Base-by-base conservation (phyloP, 1,284 basidiomycete species). In the Tilletia caries region DNA sequence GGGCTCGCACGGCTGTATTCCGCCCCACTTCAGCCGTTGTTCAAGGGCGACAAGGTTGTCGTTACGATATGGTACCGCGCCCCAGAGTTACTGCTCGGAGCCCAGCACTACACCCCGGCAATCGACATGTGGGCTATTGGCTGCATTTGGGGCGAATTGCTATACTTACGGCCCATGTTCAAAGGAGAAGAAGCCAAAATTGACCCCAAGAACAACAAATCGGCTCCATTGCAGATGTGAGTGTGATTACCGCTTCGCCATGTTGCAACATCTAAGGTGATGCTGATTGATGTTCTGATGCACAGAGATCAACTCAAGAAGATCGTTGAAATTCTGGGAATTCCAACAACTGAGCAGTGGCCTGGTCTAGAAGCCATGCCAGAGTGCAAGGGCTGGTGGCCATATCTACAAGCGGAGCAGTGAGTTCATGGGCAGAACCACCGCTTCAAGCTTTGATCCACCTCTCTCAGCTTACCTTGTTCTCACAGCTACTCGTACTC, bases 61-160 rank as follows among this genome's bases (percentile, higher is more conserved):
- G 96, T 99, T 1, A 98, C 96, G 0, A 98, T 98, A 77, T 98
- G 95, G 95, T 98, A 98, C 80, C 91, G 95, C 62, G 93, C 94
- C 1, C 95, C 95, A 0, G 95, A 98, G 83, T 88, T 98, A 2
- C 87, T 98, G 10, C 87, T 98, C 82, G 95, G 95, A 15, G 92
- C 95, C 1, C 92, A 94, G 72, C 95, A 98, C 83, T 98, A 98
- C 84, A 95, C 95, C 68, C 93, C 93, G 72, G 92, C 94, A 1
- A 90, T 98, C 54, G 96, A 99, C 84, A 91, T 98, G 89, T 99
- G 95, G 95, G 93, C 95, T 4, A 89, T 97, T 2, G 95, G 95
- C 0, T 98, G 95, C 81, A 96, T 98, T 68, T 91, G 95, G 85
- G 96, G 95, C 2, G 96, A 99, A 83, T 85, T 99, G 25, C 88